These are phyloP conservation scores for Vigna trinervia DNA, from an alignment of 306 rosid species.

Conservation along the genomic window DNA sequence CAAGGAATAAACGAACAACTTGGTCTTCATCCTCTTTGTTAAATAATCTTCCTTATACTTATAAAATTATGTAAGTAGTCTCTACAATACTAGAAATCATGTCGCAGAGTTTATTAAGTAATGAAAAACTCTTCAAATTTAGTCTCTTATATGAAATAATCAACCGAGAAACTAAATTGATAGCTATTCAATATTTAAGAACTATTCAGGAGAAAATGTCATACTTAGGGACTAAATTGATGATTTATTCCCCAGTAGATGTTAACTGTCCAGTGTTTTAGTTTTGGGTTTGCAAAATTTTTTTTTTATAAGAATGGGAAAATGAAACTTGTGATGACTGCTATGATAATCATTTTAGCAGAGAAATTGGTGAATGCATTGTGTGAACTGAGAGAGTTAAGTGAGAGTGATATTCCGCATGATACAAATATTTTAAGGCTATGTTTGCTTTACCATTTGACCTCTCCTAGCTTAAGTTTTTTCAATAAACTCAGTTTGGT, in stretches of 20 bases:
- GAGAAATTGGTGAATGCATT: not conserved
- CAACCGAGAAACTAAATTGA: no score
- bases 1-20: no score
- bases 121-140: not conserved
- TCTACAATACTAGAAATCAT: not conserved
- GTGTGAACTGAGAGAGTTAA: not conserved
- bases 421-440: not conserved
- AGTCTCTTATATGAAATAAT: no score
- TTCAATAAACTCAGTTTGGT: no score
- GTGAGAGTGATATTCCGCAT: not conserved
- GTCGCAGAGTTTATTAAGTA: not conserved
- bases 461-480: not conserved
- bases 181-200: no score
- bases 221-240: no score
- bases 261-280: slow-evolving; percentile 10
- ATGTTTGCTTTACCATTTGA: not conserved
- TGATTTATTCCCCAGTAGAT: not conserved
- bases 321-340: slow-evolving; percentile 6
- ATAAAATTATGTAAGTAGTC: no score
- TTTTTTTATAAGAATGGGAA: not conserved
- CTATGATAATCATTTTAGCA: not conserved
- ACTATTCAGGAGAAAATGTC: no score
- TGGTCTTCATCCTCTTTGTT: no score
- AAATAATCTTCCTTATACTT: no score
- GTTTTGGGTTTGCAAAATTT: slow-evolving; percentile 31